Conservation (phyloP, 2,329 filamentous ascomycete genomes). For the Fusarium nematophilum region DNA sequence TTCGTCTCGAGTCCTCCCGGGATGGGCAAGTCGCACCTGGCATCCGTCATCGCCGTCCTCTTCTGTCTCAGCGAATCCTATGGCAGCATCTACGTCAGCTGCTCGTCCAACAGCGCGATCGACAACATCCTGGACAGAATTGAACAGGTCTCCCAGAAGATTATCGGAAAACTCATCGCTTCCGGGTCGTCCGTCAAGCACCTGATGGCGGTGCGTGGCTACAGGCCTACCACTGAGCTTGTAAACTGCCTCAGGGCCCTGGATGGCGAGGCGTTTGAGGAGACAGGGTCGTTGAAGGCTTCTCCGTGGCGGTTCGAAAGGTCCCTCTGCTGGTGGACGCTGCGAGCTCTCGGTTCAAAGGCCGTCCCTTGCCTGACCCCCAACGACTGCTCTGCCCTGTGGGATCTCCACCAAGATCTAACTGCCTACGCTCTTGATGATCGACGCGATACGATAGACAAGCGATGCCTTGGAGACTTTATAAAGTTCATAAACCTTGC, state of each 20-base stretch:
- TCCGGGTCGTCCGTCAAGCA: background rate
- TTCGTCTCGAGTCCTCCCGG: slow-evolving; percentile 6
- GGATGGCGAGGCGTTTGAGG: accelerated
- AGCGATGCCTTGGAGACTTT: background rate
- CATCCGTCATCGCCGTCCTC: background rate
- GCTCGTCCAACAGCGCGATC: background rate
- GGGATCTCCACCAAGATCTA: background rate
- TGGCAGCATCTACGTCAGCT: slow-evolving; percentile 3
- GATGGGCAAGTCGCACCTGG: background rate
- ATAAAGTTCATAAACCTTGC: background rate
- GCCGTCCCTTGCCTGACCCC: background rate
- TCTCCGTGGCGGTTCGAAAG: background rate
- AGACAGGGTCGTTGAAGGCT: background rate
- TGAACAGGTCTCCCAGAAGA: accelerated
- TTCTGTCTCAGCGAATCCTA: background rate
- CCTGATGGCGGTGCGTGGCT: slow-evolving; percentile 5
- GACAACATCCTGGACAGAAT: background rate
- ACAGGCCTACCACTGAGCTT: background rate
- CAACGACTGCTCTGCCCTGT: background rate
- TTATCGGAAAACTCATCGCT: accelerated
- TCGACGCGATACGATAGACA: no score
- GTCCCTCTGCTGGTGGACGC: slow-evolving; percentile 18
- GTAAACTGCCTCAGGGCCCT: background rate
- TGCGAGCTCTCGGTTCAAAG: background rate
- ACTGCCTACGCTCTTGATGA: accelerated